phyloP scores from a whole-genome alignment of 192 early-diverging fungal genomes.

The Coemansia sp. region DNA sequence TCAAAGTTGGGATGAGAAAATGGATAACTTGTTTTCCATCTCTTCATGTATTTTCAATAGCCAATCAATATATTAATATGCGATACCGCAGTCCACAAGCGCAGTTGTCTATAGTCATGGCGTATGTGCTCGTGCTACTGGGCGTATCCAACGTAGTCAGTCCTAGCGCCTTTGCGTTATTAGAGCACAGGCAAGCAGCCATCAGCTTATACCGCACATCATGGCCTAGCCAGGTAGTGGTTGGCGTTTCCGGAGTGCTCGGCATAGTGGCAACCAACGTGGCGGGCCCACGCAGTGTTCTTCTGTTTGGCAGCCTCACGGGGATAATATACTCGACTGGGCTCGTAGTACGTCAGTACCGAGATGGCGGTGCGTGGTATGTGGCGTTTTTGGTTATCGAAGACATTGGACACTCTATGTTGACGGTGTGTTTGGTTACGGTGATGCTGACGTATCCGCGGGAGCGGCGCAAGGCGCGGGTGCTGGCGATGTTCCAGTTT shows the following conservation, averaged over 20 bases:
- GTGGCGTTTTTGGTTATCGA: background rate
- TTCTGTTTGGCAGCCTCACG: background rate
- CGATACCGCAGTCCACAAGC: conserved; percentile 22
- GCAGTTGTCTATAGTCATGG: conserved; percentile 15
- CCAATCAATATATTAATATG: background rate
- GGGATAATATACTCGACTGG: background rate
- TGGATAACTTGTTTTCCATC: background rate
- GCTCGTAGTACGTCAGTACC: background rate
- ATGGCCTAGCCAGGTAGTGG: conserved; percentile 15
- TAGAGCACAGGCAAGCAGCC: background rate
- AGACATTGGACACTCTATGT: conserved; percentile 6
- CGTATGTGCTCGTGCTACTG: conserved; percentile 5
- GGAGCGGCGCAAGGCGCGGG: conserved; percentile 22
- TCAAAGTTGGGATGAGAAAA: background rate
- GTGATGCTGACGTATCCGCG: conserved; percentile 23
- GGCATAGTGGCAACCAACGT: conserved; percentile 15
- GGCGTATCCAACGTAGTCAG: conserved; percentile 4
- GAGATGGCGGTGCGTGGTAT: background rate
- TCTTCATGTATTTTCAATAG: background rate
- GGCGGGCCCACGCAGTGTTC: conserved; percentile 5
- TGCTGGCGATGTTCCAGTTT: conserved; percentile 18
- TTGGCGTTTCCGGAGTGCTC: background rate
- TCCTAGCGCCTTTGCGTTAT: conserved; percentile 2
- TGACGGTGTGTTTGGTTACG: conserved; percentile 10
- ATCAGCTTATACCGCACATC: conserved; percentile 4